These are phyloP conservation scores for Termitomyces sp. DNA, from an alignment of 768 basidiomycete species.

Conservation along the genomic window DNA sequence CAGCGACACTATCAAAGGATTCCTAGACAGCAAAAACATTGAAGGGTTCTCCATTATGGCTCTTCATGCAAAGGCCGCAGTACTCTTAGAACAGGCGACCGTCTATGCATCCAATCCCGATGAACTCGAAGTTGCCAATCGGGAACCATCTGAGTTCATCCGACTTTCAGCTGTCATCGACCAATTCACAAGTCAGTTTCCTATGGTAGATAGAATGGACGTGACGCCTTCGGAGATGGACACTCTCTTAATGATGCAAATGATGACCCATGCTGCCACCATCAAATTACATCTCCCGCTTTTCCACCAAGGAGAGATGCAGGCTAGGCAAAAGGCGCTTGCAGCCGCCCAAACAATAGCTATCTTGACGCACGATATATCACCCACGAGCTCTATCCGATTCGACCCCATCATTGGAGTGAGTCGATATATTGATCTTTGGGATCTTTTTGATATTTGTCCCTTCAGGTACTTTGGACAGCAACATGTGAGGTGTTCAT, in stretches of 20 bases:
- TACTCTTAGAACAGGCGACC: slow-evolving; percentile 28
- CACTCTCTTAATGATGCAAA: slow-evolving; percentile 23
- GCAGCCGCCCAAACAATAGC: slow-evolving; percentile 12
- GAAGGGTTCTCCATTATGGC: slow-evolving; percentile 21
- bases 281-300: slow-evolving; percentile 19
- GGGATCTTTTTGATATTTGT: neutral
- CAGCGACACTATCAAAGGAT: slow-evolving; percentile 21
- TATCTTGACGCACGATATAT: slow-evolving; percentile 10
- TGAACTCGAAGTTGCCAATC: slow-evolving; percentile 2
- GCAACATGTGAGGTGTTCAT: slow-evolving; percentile 15
- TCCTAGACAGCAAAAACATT: slow-evolving; percentile 19
- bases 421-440: neutral
- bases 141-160: neutral
- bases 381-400: slow-evolving; percentile 6
- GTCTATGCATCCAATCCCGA: slow-evolving; percentile 2
- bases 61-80: slow-evolving; percentile 23
- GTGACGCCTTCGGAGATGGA: slow-evolving; percentile 13
- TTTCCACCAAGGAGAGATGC: slow-evolving; percentile 7
- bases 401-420: slow-evolving; percentile 15
- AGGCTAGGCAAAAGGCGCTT: slow-evolving; percentile 13
- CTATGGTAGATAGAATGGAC: slow-evolving; percentile 14
- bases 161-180: slow-evolving; percentile 13
- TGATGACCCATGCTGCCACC: slow-evolving; percentile 26
- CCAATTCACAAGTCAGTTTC: slow-evolving; percentile 19
- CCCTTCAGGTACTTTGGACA: slow-evolving; percentile 13